Conservation (phyloP, 371 early-diverging fungal genomes). For the Mortierella sp. region DNA sequence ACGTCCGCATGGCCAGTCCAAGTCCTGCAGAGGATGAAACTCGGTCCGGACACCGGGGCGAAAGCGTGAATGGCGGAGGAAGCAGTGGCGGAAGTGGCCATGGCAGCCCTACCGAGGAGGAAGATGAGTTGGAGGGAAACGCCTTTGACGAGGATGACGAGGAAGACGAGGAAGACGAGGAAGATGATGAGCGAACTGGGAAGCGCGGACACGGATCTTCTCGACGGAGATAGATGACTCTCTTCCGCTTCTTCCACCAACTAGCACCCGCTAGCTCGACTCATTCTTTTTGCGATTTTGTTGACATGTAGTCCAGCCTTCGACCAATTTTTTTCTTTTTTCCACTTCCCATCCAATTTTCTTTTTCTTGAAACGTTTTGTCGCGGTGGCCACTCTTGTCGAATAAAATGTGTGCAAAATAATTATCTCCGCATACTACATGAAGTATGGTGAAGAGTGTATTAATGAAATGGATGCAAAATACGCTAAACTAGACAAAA, state of each 20-base stretch:
- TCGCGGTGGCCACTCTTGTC: no score
- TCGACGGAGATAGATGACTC: not conserved
- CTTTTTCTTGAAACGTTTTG: not conserved
- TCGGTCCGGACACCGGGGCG: not conserved
- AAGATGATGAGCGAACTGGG: not conserved
- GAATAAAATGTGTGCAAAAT: no score
- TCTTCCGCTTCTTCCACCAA: not conserved
- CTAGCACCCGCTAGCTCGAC: not conserved
- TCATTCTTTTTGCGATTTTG: not conserved
- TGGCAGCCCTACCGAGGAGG: slow-evolving; percentile 18
- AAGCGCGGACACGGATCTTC: not conserved
- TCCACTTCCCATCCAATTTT: not conserved
- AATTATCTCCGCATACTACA: no score
- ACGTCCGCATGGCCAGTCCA: slow-evolving; percentile 18
- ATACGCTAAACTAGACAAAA: slow-evolving; percentile 30
- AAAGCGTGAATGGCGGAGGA: slow-evolving; percentile 9
- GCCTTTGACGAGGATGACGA: slow-evolving; percentile 12
- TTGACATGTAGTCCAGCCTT: no score
- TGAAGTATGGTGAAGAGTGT: no score
- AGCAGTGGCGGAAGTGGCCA: slow-evolving; percentile 18
- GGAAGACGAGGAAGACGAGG: slow-evolving; percentile 14
- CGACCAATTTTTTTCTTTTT: not conserved
- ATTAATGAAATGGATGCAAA: no score
- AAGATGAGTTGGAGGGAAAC: slow-evolving; percentile 17
- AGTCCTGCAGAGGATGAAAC: not conserved